A percentile compares a stretch with the other conserved stretches of the same genome.
phyloP scores from a whole-genome alignment of 1,284 basidiomycete species.

The Cryptococcus jaspeensis region DNA sequence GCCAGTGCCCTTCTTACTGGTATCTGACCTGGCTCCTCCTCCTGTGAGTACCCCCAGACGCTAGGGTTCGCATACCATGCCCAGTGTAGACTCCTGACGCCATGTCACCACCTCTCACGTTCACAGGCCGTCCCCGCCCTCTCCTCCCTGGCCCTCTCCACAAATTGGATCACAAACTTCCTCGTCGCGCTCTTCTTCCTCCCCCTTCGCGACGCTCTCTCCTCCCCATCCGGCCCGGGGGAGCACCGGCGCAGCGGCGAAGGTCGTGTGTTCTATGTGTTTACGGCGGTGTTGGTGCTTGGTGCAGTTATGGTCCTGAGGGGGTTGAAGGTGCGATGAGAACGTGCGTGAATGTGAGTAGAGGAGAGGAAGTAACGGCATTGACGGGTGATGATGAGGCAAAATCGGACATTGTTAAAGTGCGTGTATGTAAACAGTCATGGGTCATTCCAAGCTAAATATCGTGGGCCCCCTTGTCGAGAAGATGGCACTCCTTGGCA shows the following conservation, averaged over 20 bases:
- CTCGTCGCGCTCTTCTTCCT: conserved; percentile 77
- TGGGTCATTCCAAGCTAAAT: too few species aligned
- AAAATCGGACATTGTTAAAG: too few species aligned
- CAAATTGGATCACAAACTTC: conserved; percentile 88
- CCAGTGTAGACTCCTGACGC: too few species aligned
- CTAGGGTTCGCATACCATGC: too few species aligned
- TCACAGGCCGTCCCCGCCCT: conserved; percentile 74
- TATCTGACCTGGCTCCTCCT: conserved; percentile 83
- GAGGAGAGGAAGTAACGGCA: too few species aligned
- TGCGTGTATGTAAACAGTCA: too few species aligned
- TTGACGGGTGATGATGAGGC: too few species aligned
- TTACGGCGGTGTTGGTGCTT: conserved; percentile 54
- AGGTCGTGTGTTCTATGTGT: conserved; percentile 79
- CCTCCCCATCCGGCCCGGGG: conserved; percentile 27
- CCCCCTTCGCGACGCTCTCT: conserved; percentile 70
- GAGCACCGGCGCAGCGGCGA: conserved; percentile 56
- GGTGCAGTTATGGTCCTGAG: conserved; percentile 29
- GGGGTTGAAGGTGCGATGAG: conserved; percentile 17
- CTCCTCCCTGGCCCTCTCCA: conserved; percentile 74
- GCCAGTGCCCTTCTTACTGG: conserved; percentile 86
- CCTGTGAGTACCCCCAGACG: conserved; percentile 61
- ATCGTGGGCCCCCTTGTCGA: too few species aligned
- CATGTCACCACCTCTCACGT: too few species aligned
- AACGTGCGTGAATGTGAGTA: too few species aligned
- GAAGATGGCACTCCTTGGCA: too few species aligned